A percentile compares a stretch with the other conserved stretches of the same genome.
Conservation (phyloP, 345 rosid species). For the Lumnitzera racemosa region DNA sequence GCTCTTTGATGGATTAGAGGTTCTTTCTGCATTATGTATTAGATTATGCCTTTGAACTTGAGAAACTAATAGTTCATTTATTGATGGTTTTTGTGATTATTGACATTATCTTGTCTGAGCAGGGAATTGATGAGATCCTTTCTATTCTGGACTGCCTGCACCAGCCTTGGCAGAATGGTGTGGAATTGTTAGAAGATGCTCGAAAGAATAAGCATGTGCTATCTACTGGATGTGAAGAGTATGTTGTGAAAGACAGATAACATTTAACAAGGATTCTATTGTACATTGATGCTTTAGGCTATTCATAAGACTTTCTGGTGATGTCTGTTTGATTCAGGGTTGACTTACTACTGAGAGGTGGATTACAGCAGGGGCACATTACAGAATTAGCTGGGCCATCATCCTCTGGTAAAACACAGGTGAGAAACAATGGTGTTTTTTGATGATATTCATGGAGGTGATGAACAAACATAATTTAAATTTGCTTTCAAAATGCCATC, state of each 20-base stretch:
- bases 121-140: constrained; percentile 51
- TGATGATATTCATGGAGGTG: neutral
- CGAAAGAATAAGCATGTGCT: constrained; percentile 31
- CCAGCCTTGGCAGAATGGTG: constrained; percentile 51
- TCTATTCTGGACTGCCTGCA: constrained; percentile 37
- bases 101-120: constrained; percentile 5
- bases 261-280: neutral
- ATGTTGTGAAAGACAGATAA: neutral
- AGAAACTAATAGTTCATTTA: neutral
- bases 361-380: constrained; percentile 54
- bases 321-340: constrained; percentile 29
- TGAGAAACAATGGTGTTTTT: constrained; percentile 14
- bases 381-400: constrained; percentile 88
- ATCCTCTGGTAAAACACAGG: constrained; percentile 88
- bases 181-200: constrained; percentile 50
- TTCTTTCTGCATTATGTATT: too few relatives aligned
- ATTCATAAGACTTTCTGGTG: neutral
- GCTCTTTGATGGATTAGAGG: neutral
- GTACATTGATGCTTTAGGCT: neutral
- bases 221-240: constrained; percentile 65
- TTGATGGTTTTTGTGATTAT: neutral
- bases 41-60: too few relatives aligned
- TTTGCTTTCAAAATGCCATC: neutral
- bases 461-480: neutral
- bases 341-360: constrained; percentile 65